Base-by-base conservation (phyloP, 2,329 filamentous ascomycete genomes). In the Dothideomycetidae sp. region DNA sequence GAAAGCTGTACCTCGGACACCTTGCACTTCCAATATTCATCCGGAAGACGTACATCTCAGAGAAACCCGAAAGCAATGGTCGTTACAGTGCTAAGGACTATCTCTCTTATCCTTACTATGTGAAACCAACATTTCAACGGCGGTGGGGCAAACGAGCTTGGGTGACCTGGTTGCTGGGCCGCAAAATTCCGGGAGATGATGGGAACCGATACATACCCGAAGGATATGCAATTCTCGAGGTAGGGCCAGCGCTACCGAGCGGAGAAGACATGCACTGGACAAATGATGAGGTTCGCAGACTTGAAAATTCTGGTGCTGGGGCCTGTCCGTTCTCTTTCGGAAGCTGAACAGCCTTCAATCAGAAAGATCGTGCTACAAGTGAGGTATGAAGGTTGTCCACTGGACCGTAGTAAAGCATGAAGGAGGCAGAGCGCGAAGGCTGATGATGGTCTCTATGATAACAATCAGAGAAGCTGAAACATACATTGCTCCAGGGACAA, bases 41-140 rank as follows among this genome's bases (percentile, higher is more conserved):
- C 42, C 63, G 46, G 45, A 55, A 39, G 52, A 53, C 39, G 36
- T 44, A 49, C 5, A 50, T 73, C 29, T 57, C 59, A 2, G 59
- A 69, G 2, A 42, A 60, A 0, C 60, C 68, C 0, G 68, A 80
- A 43, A 57, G 62, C 7, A 56, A 64, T 0, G 69, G 70, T 1
- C 67, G 69, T 3, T 65, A 73, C 44, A 62, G 66, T 37, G 53
- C 58, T 48, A 53, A 59, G 0, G 46, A 61, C 26, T 81, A 73
- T 56, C 64, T 75, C 16, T 69, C 71, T 9, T 68, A 73, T 32
- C 79, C 78, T 2, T 81, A 71, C 56, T 82, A 81, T 16, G 44
- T 46, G 11, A 36, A 38, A 33, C 40, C 40, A n/a, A 54, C 51
- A 5, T 14, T 35, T 2, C 9, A 10, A 12, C 12, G 26, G 13